Evolutionary conservation across 2,329 filamentous ascomycete genomes (phyloP).

Genomic region (Botrytis aclada): DNA sequence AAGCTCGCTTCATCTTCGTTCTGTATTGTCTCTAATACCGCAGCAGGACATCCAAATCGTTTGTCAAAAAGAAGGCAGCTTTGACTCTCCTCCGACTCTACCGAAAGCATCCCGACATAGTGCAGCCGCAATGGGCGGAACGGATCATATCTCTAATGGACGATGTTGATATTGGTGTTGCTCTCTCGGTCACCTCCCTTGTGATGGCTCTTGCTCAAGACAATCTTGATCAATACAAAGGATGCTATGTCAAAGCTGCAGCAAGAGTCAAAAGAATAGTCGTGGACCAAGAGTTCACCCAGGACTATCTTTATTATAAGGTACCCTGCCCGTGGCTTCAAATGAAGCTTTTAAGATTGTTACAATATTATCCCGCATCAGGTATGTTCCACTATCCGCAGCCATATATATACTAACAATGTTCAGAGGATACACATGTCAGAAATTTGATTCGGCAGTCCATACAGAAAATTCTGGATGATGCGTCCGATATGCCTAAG

Average conservation of each 20-base stretch:
- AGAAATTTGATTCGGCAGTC: slow-evolving; percentile 90
- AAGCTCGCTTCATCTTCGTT: neutral
- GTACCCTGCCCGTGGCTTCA: slow-evolving; percentile 99
- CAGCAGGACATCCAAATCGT: slow-evolving; percentile 77
- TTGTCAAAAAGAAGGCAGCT: slow-evolving; percentile 99
- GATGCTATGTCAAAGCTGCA: slow-evolving; percentile 90
- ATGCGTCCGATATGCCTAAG: slow-evolving; percentile 90
- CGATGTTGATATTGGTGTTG: slow-evolving; percentile 88
- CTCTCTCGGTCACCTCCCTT: slow-evolving; percentile 89
- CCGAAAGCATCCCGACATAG: slow-evolving; percentile 88
- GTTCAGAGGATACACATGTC: slow-evolving; percentile 81
- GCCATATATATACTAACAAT: slow-evolving; percentile 21
- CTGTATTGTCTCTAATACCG: slow-evolving; percentile 11
- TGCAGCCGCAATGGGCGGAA: slow-evolving; percentile 96
- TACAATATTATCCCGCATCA: slow-evolving; percentile 96
- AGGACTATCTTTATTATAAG: slow-evolving; percentile 97
- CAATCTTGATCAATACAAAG: slow-evolving; percentile 89
- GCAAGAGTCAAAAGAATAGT: slow-evolving; percentile 85
- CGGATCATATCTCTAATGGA: slow-evolving; percentile 99
- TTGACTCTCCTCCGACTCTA: slow-evolving; percentile 90
- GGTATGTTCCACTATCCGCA: slow-evolving; percentile 49
- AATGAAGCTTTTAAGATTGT: slow-evolving; percentile 83
- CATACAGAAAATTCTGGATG: slow-evolving; percentile 83
- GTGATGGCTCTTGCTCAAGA: slow-evolving; percentile 95
- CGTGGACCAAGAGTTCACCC: slow-evolving; percentile 82